phyloP scores from a whole-genome alignment of 306 rosid species.

The Malus sylvestris region DNA sequence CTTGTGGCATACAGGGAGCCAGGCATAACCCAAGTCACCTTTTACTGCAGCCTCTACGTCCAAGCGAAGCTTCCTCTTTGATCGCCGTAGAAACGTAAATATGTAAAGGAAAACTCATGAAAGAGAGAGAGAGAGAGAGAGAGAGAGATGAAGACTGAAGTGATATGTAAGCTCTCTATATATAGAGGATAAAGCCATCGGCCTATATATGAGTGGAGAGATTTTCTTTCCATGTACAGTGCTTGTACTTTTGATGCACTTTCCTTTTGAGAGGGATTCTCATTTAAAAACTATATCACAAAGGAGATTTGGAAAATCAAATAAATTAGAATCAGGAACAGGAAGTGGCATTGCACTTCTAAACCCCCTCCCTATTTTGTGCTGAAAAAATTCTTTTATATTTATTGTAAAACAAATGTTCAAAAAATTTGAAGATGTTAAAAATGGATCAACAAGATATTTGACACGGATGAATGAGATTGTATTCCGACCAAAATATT shows the following conservation, averaged over 20 bases:
- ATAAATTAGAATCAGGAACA: neutral
- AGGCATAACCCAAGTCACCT: conserved; percentile 20
- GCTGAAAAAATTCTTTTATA: neutral
- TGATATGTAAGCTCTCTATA: neutral
- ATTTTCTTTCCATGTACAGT: conserved; percentile 5
- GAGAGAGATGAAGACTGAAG: neutral
- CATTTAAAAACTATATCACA: neutral
- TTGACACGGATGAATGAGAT: neutral
- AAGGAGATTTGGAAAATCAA: neutral
- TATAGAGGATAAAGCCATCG: neutral
- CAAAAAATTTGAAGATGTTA: neutral
- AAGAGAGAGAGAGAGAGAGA: neutral
- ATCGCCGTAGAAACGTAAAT: neutral
- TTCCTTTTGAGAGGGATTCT: neutral
- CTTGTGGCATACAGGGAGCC: conserved; percentile 47
- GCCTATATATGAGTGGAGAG: neutral
- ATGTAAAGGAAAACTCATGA: neutral
- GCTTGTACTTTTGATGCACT: neutral
- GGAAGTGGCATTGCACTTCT: neutral
- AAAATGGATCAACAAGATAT: neutral
- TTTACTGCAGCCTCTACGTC: neutral
- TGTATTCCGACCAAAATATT: neutral
- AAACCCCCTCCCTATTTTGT: neutral
- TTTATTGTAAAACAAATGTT: neutral
- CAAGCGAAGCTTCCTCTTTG: neutral